Evolutionary conservation across 345 rosid genomes (phyloP), one percentile per base, ranked within the genome.

Genomic region (Boechera stricta): DNA sequence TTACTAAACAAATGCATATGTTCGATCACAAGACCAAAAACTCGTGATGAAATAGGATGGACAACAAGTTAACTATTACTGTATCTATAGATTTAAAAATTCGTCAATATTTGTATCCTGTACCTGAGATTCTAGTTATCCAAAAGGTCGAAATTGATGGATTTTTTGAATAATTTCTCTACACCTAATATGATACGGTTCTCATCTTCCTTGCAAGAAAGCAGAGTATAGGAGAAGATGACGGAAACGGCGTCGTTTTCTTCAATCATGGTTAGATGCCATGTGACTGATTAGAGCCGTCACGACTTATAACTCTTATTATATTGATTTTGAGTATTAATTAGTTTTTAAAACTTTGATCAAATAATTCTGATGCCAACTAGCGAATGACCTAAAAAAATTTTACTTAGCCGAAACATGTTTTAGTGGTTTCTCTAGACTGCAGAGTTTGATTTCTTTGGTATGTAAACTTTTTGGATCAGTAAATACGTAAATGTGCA

Each of bases 211-310:
- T 21, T 69, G 61, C 41, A 44, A 5, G 31, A 18, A 16, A 31
- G 26, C 13, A 10, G 8, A 47, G 13, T 24, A 51, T 15, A 36
- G 1, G 61, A 62, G 53, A 71, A 45, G 36, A 48, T 26, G 12
- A 16, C 15, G 16, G 28, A 54, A 5, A 68, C 42, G 78, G 39
- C 33, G 45, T 58, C 53, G 73, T 67, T 74, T 12, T 10, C n/a
- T 16, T 7, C 29, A 67, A 68, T 67, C 45, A 75, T 74, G 29
- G 29, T 41, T 64, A 67, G 59, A 38, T 75, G 62, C 29, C 73
- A 67, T 75, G 74, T 67, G 67, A 57, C 10, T 38, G 28, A 38
- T 29, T 59, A 67, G 62, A 67, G 79, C 28, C 74, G 73, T 67
- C 69, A 29, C 39, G 79, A 59, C 68, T 49, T 69, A 0, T 38